Conservation (phyloP, 352 stramenopile species). For the Pythium brachiatum region DNA sequence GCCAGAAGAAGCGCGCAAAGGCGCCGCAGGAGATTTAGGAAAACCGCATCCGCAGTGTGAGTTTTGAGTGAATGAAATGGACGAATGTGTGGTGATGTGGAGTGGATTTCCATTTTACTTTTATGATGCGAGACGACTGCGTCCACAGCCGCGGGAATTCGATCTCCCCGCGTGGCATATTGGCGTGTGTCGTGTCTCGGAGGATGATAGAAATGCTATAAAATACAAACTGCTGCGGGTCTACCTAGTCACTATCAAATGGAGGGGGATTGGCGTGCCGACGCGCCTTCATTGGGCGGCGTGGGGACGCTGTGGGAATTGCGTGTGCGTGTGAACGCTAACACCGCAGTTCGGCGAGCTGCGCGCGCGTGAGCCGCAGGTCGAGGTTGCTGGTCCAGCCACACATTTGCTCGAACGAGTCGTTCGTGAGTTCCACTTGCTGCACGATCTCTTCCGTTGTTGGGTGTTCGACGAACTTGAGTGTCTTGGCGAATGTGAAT, state of each 20-base stretch:
- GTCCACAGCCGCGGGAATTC: slow-evolving; percentile 13
- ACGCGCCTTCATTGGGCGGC: slow-evolving; percentile 1
- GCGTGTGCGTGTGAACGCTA: slow-evolving; percentile 7
- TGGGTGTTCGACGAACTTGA: slow-evolving; percentile 85
- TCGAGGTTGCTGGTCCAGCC: slow-evolving; percentile 69
- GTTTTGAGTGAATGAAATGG: not conserved
- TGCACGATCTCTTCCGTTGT: slow-evolving; percentile 78
- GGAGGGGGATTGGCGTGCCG: not conserved
- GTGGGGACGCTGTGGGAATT: not conserved
- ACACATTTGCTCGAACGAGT: slow-evolving; percentile 88
- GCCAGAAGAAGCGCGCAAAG: slow-evolving; percentile 9
- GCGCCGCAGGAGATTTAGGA: not conserved
- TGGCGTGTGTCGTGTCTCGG: not conserved
- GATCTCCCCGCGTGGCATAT: slow-evolving; percentile 13
- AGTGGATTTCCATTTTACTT: slow-evolving; percentile 15
- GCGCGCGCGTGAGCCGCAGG: slow-evolving; percentile 67
- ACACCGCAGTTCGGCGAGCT: slow-evolving; percentile 72
- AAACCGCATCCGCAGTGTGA: not conserved
- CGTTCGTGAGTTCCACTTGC: slow-evolving; percentile 78
- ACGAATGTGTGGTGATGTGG: not conserved
- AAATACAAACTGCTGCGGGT: slow-evolving; percentile 22
- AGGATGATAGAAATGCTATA: slow-evolving; percentile 13
- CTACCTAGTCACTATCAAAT: slow-evolving; percentile 27
- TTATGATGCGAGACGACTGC: not conserved
- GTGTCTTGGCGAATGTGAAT: slow-evolving; percentile 79